Evolutionary conservation across 2,329 filamentous ascomycete genomes (phyloP).

Genomic region (Drechmeria coniospora): DNA sequence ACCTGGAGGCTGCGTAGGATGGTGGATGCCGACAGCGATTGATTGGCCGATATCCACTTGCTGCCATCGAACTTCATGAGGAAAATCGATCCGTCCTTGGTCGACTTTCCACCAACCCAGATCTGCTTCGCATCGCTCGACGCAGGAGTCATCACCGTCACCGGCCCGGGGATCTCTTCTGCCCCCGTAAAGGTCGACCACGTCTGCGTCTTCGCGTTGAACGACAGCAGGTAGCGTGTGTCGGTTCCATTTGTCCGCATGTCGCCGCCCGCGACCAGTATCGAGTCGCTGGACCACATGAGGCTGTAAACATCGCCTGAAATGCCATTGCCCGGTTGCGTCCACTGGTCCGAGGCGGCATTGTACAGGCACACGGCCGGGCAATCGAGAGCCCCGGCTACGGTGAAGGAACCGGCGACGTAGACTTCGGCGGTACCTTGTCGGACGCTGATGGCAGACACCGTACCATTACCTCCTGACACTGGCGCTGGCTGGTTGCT

Average conservation of each 20-base stretch:
- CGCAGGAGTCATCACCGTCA: slow-evolving; percentile 62
- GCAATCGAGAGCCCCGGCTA: slow-evolving; percentile 70
- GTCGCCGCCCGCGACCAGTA: slow-evolving; percentile 64
- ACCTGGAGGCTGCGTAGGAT: slow-evolving; percentile 69
- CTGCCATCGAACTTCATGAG: slow-evolving; percentile 69
- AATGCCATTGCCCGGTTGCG: slow-evolving; percentile 57
- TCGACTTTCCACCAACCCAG: slow-evolving; percentile 64
- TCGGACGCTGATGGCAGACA: slow-evolving; percentile 61
- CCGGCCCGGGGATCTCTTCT: slow-evolving; percentile 58
- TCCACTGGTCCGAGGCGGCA: slow-evolving; percentile 59
- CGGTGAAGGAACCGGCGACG: slow-evolving; percentile 72
- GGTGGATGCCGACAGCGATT: slow-evolving; percentile 48
- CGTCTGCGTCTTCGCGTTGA: slow-evolving; percentile 47
- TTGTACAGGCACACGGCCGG: slow-evolving; percentile 70
- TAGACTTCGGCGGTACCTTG: slow-evolving; percentile 62
- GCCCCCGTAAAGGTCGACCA: slow-evolving; percentile 54
- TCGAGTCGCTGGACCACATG: slow-evolving; percentile 58
- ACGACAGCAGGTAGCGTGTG: slow-evolving; percentile 52
- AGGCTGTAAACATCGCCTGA: slow-evolving; percentile 56
- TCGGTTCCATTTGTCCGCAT: slow-evolving; percentile 51
- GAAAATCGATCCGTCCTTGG: slow-evolving; percentile 51
- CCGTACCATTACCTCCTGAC: slow-evolving; percentile 51
- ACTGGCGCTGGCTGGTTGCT: slow-evolving; percentile 61
- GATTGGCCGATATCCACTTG: slow-evolving; percentile 50
- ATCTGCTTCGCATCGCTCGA: slow-evolving; percentile 55